Evolutionary conservation across 306 rosid genomes (phyloP).

Genomic region (Begonia masoniana): DNA sequence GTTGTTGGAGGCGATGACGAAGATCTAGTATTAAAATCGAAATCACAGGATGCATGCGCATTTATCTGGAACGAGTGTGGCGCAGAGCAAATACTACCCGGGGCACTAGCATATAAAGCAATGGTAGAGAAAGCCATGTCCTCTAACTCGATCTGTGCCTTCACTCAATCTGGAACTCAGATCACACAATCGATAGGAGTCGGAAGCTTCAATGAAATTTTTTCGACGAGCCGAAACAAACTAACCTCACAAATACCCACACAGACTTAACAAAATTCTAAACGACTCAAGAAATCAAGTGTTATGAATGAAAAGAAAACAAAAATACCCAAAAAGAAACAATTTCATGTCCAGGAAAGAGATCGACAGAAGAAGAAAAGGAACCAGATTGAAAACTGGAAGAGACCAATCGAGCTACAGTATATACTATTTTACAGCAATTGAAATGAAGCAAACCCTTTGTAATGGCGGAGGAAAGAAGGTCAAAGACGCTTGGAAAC

Average conservation of each 20-base stretch:
- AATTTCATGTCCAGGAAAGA: conserved; percentile 11
- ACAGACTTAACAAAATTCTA: background rate
- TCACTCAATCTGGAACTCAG: background rate
- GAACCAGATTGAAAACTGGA: conserved; percentile 1
- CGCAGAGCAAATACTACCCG: conserved; percentile 69
- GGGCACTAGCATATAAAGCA: conserved; percentile 76
- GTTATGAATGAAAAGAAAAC: background rate
- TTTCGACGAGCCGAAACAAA: background rate
- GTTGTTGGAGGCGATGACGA: conserved; percentile 52
- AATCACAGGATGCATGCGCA: conserved; percentile 50
- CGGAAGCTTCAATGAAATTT: background rate
- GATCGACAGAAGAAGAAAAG: conserved; percentile 9
- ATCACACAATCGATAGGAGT: conserved; percentile 3
- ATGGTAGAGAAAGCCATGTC: conserved; percentile 76
- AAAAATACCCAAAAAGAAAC: background rate
- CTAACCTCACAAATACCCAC: background rate
- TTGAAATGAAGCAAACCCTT: conserved; percentile 6
- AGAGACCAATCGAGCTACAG: conserved; percentile 7
- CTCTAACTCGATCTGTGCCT: background rate
- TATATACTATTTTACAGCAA: conserved; percentile 16
- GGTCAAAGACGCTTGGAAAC: conserved; percentile 34
- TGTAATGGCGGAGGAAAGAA: conserved; percentile 12
- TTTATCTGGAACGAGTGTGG: conserved; percentile 63
- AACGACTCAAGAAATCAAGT: conserved; percentile 2
- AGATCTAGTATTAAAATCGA: conserved; percentile 62